A percentile compares a stretch with the other conserved stretches of the same genome.
Conservation (phyloP, 129 eudicot species). For the Tagetes patula region DNA sequence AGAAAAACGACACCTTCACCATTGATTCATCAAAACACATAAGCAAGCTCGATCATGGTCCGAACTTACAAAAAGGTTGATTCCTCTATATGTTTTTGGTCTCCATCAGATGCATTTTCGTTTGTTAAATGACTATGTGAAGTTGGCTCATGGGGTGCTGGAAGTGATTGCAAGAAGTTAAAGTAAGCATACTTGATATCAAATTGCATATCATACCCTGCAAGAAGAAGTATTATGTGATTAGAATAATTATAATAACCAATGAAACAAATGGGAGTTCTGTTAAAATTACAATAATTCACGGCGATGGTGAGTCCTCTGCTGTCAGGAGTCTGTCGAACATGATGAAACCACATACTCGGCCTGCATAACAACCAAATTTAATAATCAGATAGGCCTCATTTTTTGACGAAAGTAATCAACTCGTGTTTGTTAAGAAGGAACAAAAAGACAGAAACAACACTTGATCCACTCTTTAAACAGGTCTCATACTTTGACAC, state of each 20-base stretch:
- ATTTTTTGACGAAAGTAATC: background rate
- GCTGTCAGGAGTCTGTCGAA: conserved; percentile 70
- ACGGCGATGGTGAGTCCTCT: conserved; percentile 81
- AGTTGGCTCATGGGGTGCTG: conserved; percentile 20
- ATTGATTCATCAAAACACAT: background rate
- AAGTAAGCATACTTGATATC: conserved; percentile 94
- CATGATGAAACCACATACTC: conserved; percentile 99
- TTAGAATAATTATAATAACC: background rate
- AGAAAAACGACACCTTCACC: background rate
- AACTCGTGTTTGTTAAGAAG: background rate
- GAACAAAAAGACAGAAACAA: background rate
- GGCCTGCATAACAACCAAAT: conserved; percentile 69
- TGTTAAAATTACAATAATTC: conserved; percentile 66
- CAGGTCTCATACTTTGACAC: background rate
- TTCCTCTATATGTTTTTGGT: conserved; percentile 20
- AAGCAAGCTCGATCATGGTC: background rate
- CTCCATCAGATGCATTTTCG: conserved; percentile 22
- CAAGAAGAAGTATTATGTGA: conserved; percentile 13
- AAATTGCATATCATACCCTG: conserved; percentile 99
- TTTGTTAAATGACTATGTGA: conserved; percentile 7
- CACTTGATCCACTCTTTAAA: conserved; percentile 2
- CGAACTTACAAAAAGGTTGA: background rate
- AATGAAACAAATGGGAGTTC: background rate
- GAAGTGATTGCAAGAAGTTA: conserved; percentile 79
- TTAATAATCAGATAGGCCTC: background rate